Conservation (phyloP, 2,329 filamentous ascomycete species). For the Cryphonectria radicalis region DNA sequence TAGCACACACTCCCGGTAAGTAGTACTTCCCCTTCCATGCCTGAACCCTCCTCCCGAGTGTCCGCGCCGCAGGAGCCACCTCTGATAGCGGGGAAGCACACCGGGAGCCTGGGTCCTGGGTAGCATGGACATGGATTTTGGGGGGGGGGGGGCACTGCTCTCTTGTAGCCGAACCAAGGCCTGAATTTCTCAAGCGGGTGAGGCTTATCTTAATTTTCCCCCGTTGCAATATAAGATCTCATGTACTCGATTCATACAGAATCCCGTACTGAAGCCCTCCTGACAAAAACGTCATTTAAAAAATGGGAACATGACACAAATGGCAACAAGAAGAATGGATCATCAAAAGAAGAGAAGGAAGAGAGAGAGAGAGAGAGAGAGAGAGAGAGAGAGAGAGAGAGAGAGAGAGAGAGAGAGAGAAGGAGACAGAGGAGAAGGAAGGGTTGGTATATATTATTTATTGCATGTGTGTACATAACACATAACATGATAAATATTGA, state of each 20-base stretch:
- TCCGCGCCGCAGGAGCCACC: slow-evolving; percentile 2
- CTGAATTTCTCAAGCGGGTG: background rate
- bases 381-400: no score
- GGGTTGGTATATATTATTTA: background rate
- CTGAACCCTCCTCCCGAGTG: slow-evolving; percentile 8
- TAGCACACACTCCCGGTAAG: no score
- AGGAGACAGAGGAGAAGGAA: background rate
- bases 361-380: background rate
- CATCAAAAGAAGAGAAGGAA: background rate
- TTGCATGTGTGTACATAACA: background rate
- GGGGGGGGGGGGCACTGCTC: background rate
- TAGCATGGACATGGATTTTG: background rate
- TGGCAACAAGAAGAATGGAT: background rate
- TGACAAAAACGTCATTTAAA: background rate
- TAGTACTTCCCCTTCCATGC: background rate
- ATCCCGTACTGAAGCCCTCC: background rate
- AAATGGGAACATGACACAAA: background rate
- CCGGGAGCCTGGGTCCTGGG: slow-evolving; percentile 10
- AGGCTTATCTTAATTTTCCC: slow-evolving; percentile 13
- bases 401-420: no score
- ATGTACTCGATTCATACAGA: background rate
- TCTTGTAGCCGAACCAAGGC: background rate
- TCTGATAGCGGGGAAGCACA: background rate
- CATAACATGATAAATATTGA: background rate
- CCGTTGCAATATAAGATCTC: slow-evolving; percentile 11